Evolutionary conservation across 177 flowering plant species (phyloP).

Genomic region (Vitis hybrid): DNA sequence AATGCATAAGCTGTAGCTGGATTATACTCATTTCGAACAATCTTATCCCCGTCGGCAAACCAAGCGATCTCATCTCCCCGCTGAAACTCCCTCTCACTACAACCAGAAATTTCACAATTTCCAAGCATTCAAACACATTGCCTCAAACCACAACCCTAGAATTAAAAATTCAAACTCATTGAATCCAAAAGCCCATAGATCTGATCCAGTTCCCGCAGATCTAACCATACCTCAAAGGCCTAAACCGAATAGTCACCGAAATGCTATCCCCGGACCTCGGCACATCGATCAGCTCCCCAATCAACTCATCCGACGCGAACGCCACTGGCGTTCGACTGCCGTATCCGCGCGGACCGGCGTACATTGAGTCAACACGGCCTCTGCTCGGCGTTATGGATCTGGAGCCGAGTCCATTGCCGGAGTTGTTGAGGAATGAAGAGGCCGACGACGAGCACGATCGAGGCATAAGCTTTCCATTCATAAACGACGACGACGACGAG

Average conservation of each 20-base stretch:
- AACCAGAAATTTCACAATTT: constrained; percentile 14
- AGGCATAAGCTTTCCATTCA: constrained; percentile 41
- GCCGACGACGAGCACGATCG: constrained; percentile 49
- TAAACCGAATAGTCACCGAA: constrained; percentile 82
- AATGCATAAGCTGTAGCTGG: constrained; percentile 89
- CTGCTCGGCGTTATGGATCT: constrained; percentile 68
- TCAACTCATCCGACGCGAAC: constrained; percentile 51
- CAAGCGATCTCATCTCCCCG: constrained; percentile 93
- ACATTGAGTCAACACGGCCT: constrained; percentile 39
- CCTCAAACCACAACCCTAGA: constrained; percentile 16
- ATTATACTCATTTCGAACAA: constrained; percentile 83
- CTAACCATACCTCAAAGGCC: constrained; percentile 79
- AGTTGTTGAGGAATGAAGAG: constrained; percentile 31
- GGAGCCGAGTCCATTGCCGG: constrained; percentile 42
- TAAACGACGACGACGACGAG: constrained; percentile 65
- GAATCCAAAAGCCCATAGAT: constrained; percentile 30
- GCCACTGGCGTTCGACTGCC: constrained; percentile 45
- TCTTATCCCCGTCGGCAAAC: constrained; percentile 93
- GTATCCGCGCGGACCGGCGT: constrained; percentile 27
- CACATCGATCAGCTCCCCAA: constrained; percentile 52
- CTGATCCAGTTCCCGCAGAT: constrained; percentile 41
- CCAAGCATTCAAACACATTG: constrained; percentile 16
- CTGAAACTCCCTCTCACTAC: constrained; percentile 86
- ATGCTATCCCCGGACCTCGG: constrained; percentile 75
- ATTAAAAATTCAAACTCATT: constrained; percentile 11